Conservation (phyloP, 2,329 filamentous ascomycete species). For the Ophiocordyceps unilateralis region DNA sequence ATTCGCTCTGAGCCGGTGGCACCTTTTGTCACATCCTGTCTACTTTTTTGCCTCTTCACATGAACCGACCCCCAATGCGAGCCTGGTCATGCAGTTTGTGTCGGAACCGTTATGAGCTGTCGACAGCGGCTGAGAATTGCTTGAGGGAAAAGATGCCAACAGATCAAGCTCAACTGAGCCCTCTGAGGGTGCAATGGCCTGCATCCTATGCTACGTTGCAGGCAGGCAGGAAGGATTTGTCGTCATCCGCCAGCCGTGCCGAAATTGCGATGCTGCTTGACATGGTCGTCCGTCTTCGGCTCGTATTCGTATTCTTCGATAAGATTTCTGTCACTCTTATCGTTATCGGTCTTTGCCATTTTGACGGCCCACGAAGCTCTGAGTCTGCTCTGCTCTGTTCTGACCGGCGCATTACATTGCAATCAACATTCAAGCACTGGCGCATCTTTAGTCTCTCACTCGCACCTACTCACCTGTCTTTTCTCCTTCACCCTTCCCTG, state of each 20-base stretch:
- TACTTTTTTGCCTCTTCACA: neutral
- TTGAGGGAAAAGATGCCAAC: too few species aligned
- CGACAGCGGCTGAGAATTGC: neutral
- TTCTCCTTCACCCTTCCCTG: neutral
- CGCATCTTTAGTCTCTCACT: too few species aligned
- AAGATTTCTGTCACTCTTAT: neutral
- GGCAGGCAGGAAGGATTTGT: too few species aligned
- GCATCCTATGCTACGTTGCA: neutral
- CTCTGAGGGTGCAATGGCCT: neutral
- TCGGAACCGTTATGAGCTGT: neutral
- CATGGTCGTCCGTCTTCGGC: neutral
- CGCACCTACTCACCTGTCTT: too few species aligned
- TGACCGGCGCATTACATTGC: too few species aligned
- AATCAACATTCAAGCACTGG: too few species aligned
- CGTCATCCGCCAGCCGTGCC: neutral
- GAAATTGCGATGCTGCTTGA: too few species aligned
- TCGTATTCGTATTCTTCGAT: neutral
- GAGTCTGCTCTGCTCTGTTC: too few species aligned
- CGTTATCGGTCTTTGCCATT: neutral
- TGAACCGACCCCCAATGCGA: neutral
- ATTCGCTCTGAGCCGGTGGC: neutral
- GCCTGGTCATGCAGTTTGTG: too few species aligned
- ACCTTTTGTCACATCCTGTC: neutral
- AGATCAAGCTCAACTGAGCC: neutral
- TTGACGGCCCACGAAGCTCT: neutral